phyloP scores from a whole-genome alignment of 2,329 filamentous ascomycete species.

The Geosmithia flava region DNA sequence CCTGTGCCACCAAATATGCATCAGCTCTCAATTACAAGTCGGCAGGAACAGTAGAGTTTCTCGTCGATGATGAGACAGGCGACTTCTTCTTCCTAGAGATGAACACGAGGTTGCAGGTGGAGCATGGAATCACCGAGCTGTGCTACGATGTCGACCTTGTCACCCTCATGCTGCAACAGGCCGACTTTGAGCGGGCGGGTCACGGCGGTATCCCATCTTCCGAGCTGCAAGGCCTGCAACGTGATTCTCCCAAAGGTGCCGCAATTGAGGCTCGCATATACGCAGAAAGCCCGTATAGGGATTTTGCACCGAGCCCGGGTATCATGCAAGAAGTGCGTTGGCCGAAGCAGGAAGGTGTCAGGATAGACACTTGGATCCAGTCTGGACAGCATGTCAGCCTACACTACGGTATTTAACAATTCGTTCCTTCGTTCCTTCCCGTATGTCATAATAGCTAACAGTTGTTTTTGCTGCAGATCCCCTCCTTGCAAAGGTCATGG shows the following conservation, averaged over 20 bases:
- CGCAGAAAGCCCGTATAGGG: slow-evolving; percentile 37
- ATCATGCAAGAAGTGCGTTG: slow-evolving; percentile 44
- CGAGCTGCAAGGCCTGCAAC: slow-evolving; percentile 1
- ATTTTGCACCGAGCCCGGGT: slow-evolving; percentile 47
- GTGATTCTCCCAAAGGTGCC: slow-evolving; percentile 9
- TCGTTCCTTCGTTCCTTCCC: neutral
- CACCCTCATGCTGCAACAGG: slow-evolving; percentile 28
- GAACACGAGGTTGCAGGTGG: slow-evolving; percentile 29
- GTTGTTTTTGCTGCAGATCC: slow-evolving; percentile 22
- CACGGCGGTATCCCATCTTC: slow-evolving; percentile 1
- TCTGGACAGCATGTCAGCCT: slow-evolving; percentile 43
- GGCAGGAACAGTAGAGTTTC: slow-evolving; percentile 30
- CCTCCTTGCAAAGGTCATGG: slow-evolving; percentile 46
- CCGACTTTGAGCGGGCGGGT: slow-evolving; percentile 7
- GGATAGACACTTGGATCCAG: slow-evolving; percentile 52
- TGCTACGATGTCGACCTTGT: slow-evolving; percentile 65
- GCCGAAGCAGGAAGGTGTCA: slow-evolving; percentile 29
- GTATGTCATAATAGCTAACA: neutral
- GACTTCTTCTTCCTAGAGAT: slow-evolving; percentile 28
- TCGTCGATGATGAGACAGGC: slow-evolving; percentile 14
- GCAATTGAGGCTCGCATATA: slow-evolving; percentile 24
- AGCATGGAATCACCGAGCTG: slow-evolving; percentile 52
- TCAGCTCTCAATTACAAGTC: slow-evolving; percentile 22
- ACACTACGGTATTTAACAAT: slow-evolving; percentile 23
- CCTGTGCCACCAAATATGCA: slow-evolving; percentile 21